Conservation (phyloP, 306 rosid genomes). For the Sicyos baderoa region DNA sequence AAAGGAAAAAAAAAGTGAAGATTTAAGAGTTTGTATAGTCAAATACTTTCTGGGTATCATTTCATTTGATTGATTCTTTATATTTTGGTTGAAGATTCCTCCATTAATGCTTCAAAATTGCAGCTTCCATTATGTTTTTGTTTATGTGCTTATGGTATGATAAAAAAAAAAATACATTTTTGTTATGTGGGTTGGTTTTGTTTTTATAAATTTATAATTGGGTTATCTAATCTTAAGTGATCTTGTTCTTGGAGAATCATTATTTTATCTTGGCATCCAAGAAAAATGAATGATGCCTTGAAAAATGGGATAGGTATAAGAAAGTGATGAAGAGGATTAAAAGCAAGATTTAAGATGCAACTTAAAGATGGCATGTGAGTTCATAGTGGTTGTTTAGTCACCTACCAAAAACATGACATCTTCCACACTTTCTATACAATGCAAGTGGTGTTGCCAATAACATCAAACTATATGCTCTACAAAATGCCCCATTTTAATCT, state of each 20-base stretch:
- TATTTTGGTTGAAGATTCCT: constrained; percentile 27
- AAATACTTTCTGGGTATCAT: constrained; percentile 33
- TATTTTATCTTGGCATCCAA: constrained; percentile 43
- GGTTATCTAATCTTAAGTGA: not conserved
- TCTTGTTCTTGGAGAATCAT: constrained; percentile 23
- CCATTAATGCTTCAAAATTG: constrained; percentile 20
- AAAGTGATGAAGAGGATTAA: constrained; percentile 30
- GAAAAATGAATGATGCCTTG: constrained; percentile 59
- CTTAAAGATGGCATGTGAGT: constrained; percentile 52
- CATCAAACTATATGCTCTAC: constrained; percentile 2
- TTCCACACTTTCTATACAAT: constrained; percentile 29
- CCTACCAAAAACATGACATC: constrained; percentile 78
- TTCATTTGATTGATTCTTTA: constrained; percentile 66
- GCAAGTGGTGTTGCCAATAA: constrained; percentile 20
- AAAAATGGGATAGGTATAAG: constrained; percentile 29
- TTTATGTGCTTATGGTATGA: constrained; percentile 2
- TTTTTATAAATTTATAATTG: not conserved
- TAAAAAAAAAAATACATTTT: constrained; percentile 14
- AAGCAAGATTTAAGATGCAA: constrained; percentile 36
- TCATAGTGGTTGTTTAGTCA: constrained; percentile 94
- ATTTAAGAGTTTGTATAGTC: constrained; percentile 42
- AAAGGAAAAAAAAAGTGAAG: not conserved
- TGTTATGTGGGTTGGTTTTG: not conserved
- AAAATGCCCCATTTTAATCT: constrained; percentile 12
- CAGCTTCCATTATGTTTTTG: constrained; percentile 14